A percentile compares a stretch with the other conserved stretches of the same genome.
phyloP scores from a whole-genome alignment of 495 filamentous ascomycete species.

The Neurospora sp. region DNA sequence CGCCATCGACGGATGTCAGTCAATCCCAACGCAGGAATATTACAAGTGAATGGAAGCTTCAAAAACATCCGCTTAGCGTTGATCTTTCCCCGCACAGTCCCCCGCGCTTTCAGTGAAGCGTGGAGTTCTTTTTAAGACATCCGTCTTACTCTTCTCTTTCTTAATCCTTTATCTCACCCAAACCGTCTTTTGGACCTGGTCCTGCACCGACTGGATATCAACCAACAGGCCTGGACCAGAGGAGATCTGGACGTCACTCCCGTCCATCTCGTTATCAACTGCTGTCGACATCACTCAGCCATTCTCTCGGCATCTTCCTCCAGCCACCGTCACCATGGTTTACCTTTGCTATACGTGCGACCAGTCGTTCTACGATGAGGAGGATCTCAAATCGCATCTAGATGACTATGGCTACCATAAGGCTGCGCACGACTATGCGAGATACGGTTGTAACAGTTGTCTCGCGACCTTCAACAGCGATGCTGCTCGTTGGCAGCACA shows the following conservation, averaged over 20 bases:
- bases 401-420: neutral
- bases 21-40: neutral
- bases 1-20: neutral
- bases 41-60: neutral
- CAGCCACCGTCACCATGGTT: neutral
- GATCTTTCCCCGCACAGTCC: neutral
- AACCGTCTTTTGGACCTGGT: neutral
- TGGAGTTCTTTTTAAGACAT: neutral
- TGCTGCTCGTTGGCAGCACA: constrained; percentile 11
- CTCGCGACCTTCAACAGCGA: constrained; percentile 9
- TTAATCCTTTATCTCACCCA: neutral
- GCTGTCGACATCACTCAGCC: neutral
- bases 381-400: neutral
- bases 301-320: neutral
- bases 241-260: neutral
- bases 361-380: neutral
- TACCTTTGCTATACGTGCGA: neutral
- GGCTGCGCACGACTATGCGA: neutral
- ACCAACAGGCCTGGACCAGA: neutral
- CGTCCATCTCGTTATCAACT: neutral
- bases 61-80: neutral
- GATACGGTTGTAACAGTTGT: constrained; percentile 14
- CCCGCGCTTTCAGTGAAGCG: neutral
- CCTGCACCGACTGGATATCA: neutral
- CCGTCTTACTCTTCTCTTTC: neutral